phyloP scores from a whole-genome alignment of 768 basidiomycete genomes.

The Kwoniella dendrophila region DNA sequence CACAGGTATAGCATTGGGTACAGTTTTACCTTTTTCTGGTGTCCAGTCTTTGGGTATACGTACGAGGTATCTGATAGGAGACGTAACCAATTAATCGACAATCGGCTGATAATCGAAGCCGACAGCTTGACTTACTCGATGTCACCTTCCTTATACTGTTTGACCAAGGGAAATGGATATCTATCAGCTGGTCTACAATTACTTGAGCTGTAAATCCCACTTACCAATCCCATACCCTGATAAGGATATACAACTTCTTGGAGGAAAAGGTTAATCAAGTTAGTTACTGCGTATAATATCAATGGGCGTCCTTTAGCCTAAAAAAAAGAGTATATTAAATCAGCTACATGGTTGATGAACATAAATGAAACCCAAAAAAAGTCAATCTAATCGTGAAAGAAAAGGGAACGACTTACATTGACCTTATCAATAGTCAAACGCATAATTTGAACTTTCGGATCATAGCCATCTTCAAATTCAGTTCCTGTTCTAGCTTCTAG shows the following conservation, averaged over 20 bases:
- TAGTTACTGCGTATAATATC: slow-evolving; percentile 57
- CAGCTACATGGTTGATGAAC: too few species aligned
- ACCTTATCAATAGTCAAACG: slow-evolving; percentile 78
- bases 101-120: slow-evolving; percentile 7
- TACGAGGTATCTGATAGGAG: slow-evolving; percentile 66
- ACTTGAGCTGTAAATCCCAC: slow-evolving; percentile 35
- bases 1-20: slow-evolving; percentile 61
- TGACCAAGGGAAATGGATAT: too few species aligned
- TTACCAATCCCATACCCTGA: slow-evolving; percentile 62
- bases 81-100: background rate
- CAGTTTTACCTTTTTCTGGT: slow-evolving; percentile 61
- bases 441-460: slow-evolving; percentile 62
- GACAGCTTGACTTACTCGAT: slow-evolving; percentile 65
- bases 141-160: slow-evolving; percentile 61
- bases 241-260: slow-evolving; percentile 39
- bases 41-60: slow-evolving; percentile 72
- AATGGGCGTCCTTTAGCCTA: slow-evolving; percentile 59
- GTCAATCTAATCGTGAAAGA: background rate
- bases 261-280: slow-evolving; percentile 37
- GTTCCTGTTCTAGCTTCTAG: slow-evolving; percentile 74
- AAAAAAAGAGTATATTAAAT: too few species aligned
- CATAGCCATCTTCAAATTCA: slow-evolving; percentile 65
- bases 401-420: slow-evolving; percentile 59
- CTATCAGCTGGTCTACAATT: too few species aligned
- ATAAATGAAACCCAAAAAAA: too few species aligned